Base-by-base conservation (phyloP, 2,329 filamentous ascomycete genomes). In the Zalaria sp. region DNA sequence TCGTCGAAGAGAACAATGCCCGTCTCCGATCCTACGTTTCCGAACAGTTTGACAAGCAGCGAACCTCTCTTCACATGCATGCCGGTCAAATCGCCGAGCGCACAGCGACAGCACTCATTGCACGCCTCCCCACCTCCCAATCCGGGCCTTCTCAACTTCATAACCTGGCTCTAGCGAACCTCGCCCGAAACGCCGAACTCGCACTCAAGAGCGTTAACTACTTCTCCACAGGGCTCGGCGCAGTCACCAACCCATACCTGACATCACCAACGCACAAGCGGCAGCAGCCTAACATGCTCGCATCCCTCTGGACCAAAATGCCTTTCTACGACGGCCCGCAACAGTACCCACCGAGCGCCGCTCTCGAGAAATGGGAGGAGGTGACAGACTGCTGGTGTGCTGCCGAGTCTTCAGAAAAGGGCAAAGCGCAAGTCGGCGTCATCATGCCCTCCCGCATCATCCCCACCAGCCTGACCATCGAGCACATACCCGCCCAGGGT, bases 311-410 rank as follows among this genome's bases (percentile, higher is more conserved):
- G 18, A 43, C 43, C 29, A 53, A 50, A 47, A 47, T 26, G 49
- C 35, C 37, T 47, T 41, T 37, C 38, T 52, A n/a, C 25, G 52
- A 4, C 43, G 51, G 37, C 42, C 51, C 43, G 9, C 41, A 51
- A 51, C 50, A 53, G 58, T 52, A 52, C 18, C 62, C 68, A 1
- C 68, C 71, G 0, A 53, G 64, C n/a, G 59, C 68, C 0, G 85
- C 82, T 1, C 67, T 94, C 2, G 56, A 62, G 2, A 62, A 67
- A 3, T 94, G 88, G 86, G 67, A 78, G 6, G 83, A 93, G 38
- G 72, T 81, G 29, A 84, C 83, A 18, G 83, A 96, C 47, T 93
- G 86, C 60, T 96, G 86, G 83, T 96, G 89, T 58, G 78, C 81
- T 4, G 60, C 65, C 6, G 55, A 58, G 39, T 70, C 66, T 54